These are phyloP conservation scores for Pulveroboletus ravenelii DNA, from an alignment of 768 basidiomycete species.

Conservation along the genomic window DNA sequence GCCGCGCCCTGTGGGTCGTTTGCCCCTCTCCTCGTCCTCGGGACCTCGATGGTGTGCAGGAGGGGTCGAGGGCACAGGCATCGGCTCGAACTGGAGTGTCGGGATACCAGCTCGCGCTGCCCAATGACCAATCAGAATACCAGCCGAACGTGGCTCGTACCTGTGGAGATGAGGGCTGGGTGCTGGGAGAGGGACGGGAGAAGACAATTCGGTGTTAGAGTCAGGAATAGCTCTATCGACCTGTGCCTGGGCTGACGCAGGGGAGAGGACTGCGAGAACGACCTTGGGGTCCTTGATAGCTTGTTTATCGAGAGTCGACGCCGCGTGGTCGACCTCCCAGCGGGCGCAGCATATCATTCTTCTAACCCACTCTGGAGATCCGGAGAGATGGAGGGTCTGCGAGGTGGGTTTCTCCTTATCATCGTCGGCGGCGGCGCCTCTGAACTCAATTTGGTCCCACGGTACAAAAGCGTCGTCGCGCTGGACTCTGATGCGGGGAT, in stretches of 20 bases:
- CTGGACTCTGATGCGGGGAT: conserved; percentile 77
- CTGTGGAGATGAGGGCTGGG: conserved; percentile 51
- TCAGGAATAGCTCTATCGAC: conserved; percentile 22
- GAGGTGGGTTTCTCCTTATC: conserved; percentile 23
- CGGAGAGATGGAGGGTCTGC: conserved; percentile 24
- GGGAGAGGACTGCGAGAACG: conserved; percentile 54
- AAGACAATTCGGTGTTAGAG: conserved; percentile 26
- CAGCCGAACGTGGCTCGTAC: conserved; percentile 61
- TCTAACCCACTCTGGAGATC: conserved; percentile 80
- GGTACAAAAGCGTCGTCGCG: conserved; percentile 76
- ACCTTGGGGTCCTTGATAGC: conserved; percentile 41
- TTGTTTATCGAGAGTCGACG: conserved; percentile 24
- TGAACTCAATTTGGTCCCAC: conserved; percentile 70
- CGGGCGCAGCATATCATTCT: conserved; percentile 78
- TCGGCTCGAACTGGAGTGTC: conserved; percentile 49
- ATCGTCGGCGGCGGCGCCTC: conserved; percentile 26
- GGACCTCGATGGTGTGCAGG: conserved; percentile 18
- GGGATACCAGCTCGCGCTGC: conserved; percentile 57
- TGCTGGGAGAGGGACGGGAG: conserved; percentile 64
- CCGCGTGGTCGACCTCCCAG: conserved; percentile 65
- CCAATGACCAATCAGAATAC: conserved; percentile 63
- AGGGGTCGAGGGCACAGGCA: conserved; percentile 7
- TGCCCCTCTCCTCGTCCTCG: conserved; percentile 34
- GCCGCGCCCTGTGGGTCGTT: conserved; percentile 24
- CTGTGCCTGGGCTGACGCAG: conserved; percentile 24